Evolutionary conservation across 1,284 basidiomycete genomes (phyloP).

Genomic region (Trametes sp.): DNA sequence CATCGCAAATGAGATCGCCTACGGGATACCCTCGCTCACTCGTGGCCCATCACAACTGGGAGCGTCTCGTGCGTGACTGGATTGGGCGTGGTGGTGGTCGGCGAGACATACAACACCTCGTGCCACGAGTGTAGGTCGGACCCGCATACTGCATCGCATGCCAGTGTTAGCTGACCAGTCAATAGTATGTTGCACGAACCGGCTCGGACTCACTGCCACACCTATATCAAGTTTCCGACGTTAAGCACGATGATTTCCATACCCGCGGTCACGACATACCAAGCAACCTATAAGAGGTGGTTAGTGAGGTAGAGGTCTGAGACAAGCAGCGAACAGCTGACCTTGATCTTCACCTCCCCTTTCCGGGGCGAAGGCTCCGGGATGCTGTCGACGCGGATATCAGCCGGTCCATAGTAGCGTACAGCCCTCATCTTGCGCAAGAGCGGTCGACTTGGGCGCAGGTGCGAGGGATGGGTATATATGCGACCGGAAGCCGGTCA

Average conservation of each 20-base stretch:
- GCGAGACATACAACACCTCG: constrained; percentile 31
- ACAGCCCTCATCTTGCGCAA: constrained; percentile 43
- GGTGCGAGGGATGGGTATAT: not conserved
- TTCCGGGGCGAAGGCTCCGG: constrained; percentile 34
- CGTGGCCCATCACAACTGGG: constrained; percentile 44
- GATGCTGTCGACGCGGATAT: constrained; percentile 43
- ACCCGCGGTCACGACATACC: constrained; percentile 12
- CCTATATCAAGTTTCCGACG: constrained; percentile 2
- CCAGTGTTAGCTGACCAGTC: no score
- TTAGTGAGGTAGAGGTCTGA: no score
- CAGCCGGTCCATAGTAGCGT: constrained; percentile 42
- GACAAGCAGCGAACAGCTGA: constrained; percentile 30
- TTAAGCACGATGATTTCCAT: no score
- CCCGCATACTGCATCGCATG: constrained; percentile 27
- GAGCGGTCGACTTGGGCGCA: no score
- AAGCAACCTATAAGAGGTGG: constrained; percentile 22
- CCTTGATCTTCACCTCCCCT: constrained; percentile 43
- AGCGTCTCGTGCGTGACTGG: constrained; percentile 39
- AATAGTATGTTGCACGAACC: not conserved
- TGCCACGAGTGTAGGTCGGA: constrained; percentile 42
- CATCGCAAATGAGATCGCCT: not conserved
- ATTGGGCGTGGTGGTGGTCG: constrained; percentile 35
- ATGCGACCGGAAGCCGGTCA: not conserved
- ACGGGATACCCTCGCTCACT: constrained; percentile 30
- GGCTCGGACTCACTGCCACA: constrained; percentile 13